Evolutionary conservation across 345 rosid species (phyloP).

Genomic region (Populus alba): DNA sequence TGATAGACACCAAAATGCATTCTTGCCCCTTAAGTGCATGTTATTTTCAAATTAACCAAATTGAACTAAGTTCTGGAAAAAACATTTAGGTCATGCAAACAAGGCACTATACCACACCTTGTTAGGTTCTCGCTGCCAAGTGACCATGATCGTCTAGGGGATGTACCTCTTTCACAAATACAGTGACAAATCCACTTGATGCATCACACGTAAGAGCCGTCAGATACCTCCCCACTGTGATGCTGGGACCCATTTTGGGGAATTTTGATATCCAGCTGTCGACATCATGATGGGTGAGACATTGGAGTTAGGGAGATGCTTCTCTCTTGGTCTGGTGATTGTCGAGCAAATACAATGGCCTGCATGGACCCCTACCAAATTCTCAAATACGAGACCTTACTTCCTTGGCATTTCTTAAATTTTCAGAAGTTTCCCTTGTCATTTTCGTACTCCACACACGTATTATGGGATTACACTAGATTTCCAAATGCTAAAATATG

Average conservation of each 20-base stretch:
- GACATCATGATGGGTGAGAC: background rate
- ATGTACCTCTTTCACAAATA: background rate
- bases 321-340: slow-evolving; percentile 5
- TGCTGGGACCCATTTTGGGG: background rate
- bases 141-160: background rate
- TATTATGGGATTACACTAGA: background rate
- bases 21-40: no score
- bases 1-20: no score
- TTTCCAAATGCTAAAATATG: background rate
- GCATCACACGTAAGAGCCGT: slow-evolving; percentile 1
- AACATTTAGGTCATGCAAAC: background rate
- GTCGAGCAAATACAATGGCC: slow-evolving; percentile 2
- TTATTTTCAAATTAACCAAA: no score
- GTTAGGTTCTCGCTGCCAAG: background rate
- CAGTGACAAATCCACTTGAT: background rate
- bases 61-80: background rate
- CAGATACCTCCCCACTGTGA: background rate
- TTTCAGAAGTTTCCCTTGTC: slow-evolving; percentile 29
- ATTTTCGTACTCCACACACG: slow-evolving; percentile 9
- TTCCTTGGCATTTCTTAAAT: background rate
- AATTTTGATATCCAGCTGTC: background rate
- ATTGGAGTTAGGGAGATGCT: slow-evolving; percentile 4
- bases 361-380: background rate
- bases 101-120: background rate
- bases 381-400: background rate